Base-by-base conservation (phyloP, 208 protist species). In the Acanthamoeba healyi region DNA sequence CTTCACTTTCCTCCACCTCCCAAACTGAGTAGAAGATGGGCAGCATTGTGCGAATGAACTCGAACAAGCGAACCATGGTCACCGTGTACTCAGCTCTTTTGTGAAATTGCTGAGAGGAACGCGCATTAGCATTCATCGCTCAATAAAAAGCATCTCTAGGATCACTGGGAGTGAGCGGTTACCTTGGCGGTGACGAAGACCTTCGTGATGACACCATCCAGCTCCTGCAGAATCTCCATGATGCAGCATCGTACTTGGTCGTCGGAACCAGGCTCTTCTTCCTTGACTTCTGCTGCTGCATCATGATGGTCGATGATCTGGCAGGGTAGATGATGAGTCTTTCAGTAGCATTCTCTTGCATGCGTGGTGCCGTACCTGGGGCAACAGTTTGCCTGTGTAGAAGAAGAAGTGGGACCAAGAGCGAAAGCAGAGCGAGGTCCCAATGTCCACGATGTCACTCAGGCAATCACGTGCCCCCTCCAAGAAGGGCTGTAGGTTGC, bases 351-450 rank as follows among this genome's bases (percentile, higher is more conserved):
- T 65, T 24, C 19, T 65, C 24, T 65, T 65, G 19, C 58, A 19
- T 7, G 67, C 34, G 38, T 36, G 63, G 7, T 19, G 63, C n/a
- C 63, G 17, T 40, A 91, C 84, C 36, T 24, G 5, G 17, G 51
- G 54, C 32, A 91, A 34, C 4, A 70, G 5, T 12, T 91, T 29
- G 22, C 61, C 84, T 15, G 44, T 29, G 54, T 74, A 70, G n/a
- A 91, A 91, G 54, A 72, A 91, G 10, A 91, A 32, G n/a, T 46
- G 84, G 3, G 84, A 65, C 84, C 84, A 91, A 10, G 84, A 91
- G 34, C 84, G 84, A 54, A 91, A 91, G 38, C 84, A 91, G 61
- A 19, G 15, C 4, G 84, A 91, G 22, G 70, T 19, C 7, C 84
- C 84, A 29, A 70, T 72, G 36, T 91, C 84, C 2, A 17, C 32